A percentile compares a stretch with the other conserved stretches of the same genome.
phyloP scores from a whole-genome alignment of 2,329 filamentous ascomycete genomes.

The Neonectria faginata region DNA sequence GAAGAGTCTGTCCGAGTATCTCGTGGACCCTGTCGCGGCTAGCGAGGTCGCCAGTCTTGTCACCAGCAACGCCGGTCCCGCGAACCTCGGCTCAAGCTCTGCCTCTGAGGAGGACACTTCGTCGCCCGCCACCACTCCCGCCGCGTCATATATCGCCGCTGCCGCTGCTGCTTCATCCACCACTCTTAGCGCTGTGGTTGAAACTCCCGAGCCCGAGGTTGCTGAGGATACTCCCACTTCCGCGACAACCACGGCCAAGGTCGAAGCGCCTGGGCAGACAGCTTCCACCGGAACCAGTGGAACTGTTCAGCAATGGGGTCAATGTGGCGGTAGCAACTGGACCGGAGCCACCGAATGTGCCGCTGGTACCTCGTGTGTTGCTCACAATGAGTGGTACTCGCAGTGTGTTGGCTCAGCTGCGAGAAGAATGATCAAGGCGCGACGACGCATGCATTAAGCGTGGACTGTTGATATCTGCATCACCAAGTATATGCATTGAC shows the following conservation, averaged over 20 bases:
- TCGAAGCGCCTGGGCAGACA: neutral
- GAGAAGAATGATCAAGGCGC: constrained; percentile 18
- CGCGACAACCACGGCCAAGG: neutral
- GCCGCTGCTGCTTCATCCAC: neutral
- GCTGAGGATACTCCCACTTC: neutral
- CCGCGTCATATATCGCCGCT: neutral
- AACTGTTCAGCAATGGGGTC: constrained; percentile 31
- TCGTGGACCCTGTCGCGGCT: constrained; percentile 44
- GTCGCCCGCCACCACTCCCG: neutral
- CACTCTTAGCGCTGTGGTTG: constrained; percentile 4
- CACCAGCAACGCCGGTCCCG: constrained; percentile 38
- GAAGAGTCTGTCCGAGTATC: constrained; percentile 33
- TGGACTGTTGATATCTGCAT: no score
- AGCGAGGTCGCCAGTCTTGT: constrained; percentile 43
- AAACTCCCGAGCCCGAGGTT: constrained; percentile 1
- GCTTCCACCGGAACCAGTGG: neutral
- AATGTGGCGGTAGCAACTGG: constrained; percentile 44
- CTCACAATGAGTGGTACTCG: constrained; percentile 46
- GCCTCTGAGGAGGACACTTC: neutral
- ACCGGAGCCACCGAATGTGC: constrained; percentile 44
- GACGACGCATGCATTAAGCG: constrained; percentile 12
- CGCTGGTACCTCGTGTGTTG: constrained; percentile 41
- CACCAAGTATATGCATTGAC: no score
- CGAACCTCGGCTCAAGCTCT: constrained; percentile 38
- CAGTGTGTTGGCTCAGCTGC: constrained; percentile 40